phyloP scores from a whole-genome alignment of 305 asterid species.

The Petunia hybrid region DNA sequence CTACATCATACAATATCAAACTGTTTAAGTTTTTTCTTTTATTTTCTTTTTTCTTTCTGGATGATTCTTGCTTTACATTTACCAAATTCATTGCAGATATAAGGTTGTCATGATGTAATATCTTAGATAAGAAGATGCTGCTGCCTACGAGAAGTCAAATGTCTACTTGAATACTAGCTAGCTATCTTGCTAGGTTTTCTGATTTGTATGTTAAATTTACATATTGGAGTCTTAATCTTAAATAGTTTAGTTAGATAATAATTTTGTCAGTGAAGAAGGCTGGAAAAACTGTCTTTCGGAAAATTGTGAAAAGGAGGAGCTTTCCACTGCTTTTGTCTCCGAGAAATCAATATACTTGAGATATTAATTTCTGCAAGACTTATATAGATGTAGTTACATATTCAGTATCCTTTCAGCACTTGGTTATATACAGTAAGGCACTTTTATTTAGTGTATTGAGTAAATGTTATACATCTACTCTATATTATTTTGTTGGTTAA shows the following conservation, averaged over 20 bases:
- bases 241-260: constrained; percentile 12
- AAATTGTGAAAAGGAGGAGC: not conserved
- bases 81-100: constrained; percentile 22
- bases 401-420: not conserved
- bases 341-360: not conserved
- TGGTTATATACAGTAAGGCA: not conserved
- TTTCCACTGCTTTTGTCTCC: not conserved
- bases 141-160: constrained; percentile 20
- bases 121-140: constrained; percentile 17
- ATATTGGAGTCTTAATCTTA: not conserved
- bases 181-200: constrained; percentile 17
- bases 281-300: not conserved
- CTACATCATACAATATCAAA: not conserved
- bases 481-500: not conserved
- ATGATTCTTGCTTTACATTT: not conserved
- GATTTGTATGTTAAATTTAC: constrained; percentile 1
- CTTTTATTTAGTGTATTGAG: not conserved
- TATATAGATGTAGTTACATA: not conserved
- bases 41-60: not conserved
- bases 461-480: not conserved
- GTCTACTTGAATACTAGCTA: constrained; percentile 24
- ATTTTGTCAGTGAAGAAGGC: not conserved
- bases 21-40: not conserved
- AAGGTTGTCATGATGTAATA: constrained; percentile 10
- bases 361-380: constrained; percentile 5